Evolutionary conservation across 1,284 basidiomycete genomes (phyloP).

Genomic region (Agaricales sp.): DNA sequence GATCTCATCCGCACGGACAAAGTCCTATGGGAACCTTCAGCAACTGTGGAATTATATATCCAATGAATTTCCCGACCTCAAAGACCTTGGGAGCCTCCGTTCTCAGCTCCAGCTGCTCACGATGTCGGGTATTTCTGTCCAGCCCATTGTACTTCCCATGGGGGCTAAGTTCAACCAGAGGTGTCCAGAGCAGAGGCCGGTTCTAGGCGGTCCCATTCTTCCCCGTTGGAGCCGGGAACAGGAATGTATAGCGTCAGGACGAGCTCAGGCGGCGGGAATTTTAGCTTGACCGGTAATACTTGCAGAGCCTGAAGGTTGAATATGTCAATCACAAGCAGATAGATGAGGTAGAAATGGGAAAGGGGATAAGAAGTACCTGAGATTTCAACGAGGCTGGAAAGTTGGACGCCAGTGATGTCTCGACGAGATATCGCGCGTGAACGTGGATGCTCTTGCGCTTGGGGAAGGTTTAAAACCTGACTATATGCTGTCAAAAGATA

Average conservation of each 20-base stretch:
- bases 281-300: constrained; percentile 51
- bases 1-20: constrained; percentile 60
- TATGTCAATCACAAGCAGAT: no score
- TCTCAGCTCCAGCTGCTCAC: constrained; percentile 56
- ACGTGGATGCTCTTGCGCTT: constrained; percentile 55
- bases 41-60: no score
- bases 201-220: constrained; percentile 79
- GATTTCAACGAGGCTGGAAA: constrained; percentile 83
- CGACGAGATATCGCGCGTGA: constrained; percentile 79
- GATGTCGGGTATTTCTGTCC: constrained; percentile 41
- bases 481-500: constrained; percentile 14
- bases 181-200: constrained; percentile 65
- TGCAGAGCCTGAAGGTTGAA: constrained; percentile 50
- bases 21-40: constrained; percentile 37
- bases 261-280: constrained; percentile 51
- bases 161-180: constrained; percentile 59
- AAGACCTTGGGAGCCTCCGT: constrained; percentile 58
- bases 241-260: constrained; percentile 70
- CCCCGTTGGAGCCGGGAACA: constrained; percentile 79
- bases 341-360: no score
- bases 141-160: constrained; percentile 72
- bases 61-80: constrained; percentile 37
- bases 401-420: constrained; percentile 86
- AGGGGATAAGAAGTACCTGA: no score
- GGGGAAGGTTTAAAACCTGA: constrained; percentile 7